Conservation (phyloP, 495 filamentous ascomycete species). For the Aspergillus conjunctus region DNA sequence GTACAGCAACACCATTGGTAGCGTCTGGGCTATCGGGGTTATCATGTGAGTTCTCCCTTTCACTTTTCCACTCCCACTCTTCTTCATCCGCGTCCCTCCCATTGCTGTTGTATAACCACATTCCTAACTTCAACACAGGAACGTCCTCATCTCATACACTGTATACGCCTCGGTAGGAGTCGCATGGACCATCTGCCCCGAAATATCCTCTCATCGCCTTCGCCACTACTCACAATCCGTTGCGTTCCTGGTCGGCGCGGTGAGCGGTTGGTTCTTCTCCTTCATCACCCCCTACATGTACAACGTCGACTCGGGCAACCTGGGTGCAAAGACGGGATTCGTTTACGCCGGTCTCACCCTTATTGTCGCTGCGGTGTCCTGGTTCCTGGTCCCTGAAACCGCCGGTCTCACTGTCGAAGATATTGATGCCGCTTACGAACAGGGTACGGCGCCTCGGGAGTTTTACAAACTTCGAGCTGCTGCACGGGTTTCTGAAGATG, state of each 20-base stretch:
- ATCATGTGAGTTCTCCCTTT: conserved; percentile 4
- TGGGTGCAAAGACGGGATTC: conserved; percentile 31
- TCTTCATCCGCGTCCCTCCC: no score
- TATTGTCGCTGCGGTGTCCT: background rate
- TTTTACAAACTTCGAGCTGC: background rate
- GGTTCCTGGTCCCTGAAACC: background rate
- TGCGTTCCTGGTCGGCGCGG: conserved; percentile 11
- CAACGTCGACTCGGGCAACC: conserved; percentile 28
- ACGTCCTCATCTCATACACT: background rate
- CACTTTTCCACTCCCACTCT: no score
- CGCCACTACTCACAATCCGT: conserved; percentile 29
- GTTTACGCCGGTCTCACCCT: conserved; percentile 23
- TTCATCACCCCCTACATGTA: conserved; percentile 30
- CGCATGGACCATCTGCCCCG: conserved; percentile 10
- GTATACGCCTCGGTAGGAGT: conserved; percentile 22
- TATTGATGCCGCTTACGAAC: background rate
- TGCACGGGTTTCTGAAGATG: no score
- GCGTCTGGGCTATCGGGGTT: conserved; percentile 10
- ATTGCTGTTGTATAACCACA: background rate
- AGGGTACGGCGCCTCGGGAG: background rate
- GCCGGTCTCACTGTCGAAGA: background rate
- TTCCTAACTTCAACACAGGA: background rate
- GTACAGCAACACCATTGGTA: conserved; percentile 4
- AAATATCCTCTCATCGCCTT: conserved; percentile 29
- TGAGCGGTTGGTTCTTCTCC: conserved; percentile 16